phyloP scores from a whole-genome alignment of 73 alveolate genomes.

The Uronychia binucleata region DNA sequence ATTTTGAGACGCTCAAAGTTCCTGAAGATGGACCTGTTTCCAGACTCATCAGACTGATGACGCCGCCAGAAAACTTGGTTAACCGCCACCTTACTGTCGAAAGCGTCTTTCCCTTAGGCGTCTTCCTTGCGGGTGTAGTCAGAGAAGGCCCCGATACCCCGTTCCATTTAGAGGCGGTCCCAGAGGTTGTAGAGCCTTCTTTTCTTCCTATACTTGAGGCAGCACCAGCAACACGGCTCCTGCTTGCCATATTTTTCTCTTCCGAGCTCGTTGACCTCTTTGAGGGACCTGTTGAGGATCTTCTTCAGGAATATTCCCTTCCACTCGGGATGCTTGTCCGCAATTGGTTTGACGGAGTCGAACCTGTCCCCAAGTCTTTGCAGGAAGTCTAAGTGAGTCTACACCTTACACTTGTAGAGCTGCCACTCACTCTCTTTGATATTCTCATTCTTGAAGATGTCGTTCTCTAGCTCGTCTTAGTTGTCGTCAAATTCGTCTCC shows the following conservation, averaged over 20 bases:
- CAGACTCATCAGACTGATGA: slow-evolving; percentile 2
- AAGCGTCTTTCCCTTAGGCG: not conserved
- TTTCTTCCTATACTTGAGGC: not conserved
- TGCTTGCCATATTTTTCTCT: not conserved
- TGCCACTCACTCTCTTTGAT: not conserved
- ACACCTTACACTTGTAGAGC: not conserved
- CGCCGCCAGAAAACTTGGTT: too few relatives aligned
- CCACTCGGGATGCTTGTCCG: slow-evolving; percentile 1
- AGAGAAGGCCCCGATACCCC: slow-evolving; percentile 10
- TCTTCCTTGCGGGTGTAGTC: slow-evolving; percentile 1
- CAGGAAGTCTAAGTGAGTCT: not conserved
- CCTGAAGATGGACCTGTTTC: slow-evolving; percentile 8
- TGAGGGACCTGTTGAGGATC: not conserved
- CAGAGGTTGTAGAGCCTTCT: slow-evolving; percentile 8
- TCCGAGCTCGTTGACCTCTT: not conserved
- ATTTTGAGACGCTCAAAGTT: slow-evolving; percentile 10
- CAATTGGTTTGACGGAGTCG: not conserved
- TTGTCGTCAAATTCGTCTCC: too few relatives aligned
- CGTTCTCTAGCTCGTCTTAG: not conserved
- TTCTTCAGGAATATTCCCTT: not conserved
- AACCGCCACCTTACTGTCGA: too few relatives aligned
- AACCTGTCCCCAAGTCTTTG: not conserved
- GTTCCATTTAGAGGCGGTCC: not conserved
- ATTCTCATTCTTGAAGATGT: not conserved
- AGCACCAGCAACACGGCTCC: not conserved